Conservation (phyloP, 202 grass and related monocot species). For the Dendrocalamus latiflorus region DNA sequence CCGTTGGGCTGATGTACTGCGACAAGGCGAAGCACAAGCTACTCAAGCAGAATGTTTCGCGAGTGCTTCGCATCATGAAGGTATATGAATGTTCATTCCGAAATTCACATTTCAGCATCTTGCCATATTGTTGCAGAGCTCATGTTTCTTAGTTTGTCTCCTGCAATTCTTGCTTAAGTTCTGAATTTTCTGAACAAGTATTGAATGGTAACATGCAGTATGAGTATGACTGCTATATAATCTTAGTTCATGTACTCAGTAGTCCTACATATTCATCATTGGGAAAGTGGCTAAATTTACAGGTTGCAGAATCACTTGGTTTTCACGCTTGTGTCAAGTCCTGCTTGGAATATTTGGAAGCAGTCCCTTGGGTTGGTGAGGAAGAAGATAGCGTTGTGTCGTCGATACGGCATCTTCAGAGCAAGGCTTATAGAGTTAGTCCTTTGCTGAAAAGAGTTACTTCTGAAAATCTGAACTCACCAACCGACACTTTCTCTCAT, state of each 20-base stretch:
- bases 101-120: not conserved
- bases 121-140: not conserved
- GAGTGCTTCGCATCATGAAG: constrained; percentile 80
- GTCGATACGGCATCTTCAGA: constrained; percentile 49
- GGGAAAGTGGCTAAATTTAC: not conserved
- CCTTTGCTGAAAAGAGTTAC: constrained; percentile 67
- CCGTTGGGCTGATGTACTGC: constrained; percentile 86
- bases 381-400: constrained; percentile 78
- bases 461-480: constrained; percentile 38
- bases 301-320: constrained; percentile 73
- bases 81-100: constrained; percentile 19
- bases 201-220: not conserved
- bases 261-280: not conserved
- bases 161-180: not conserved
- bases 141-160: not conserved
- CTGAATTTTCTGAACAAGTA: not conserved
- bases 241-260: not conserved
- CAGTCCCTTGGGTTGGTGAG: constrained; percentile 75
- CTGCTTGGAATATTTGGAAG: constrained; percentile 84
- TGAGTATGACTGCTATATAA: not conserved
- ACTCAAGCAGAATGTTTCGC: constrained; percentile 78
- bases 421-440: constrained; percentile 35
- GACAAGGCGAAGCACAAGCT: constrained; percentile 66
- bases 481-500: constrained; percentile 49
- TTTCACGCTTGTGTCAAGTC: constrained; percentile 66